These are phyloP conservation scores for Termitomyces sp. DNA, from an alignment of 768 basidiomycete species.

Conservation along the genomic window DNA sequence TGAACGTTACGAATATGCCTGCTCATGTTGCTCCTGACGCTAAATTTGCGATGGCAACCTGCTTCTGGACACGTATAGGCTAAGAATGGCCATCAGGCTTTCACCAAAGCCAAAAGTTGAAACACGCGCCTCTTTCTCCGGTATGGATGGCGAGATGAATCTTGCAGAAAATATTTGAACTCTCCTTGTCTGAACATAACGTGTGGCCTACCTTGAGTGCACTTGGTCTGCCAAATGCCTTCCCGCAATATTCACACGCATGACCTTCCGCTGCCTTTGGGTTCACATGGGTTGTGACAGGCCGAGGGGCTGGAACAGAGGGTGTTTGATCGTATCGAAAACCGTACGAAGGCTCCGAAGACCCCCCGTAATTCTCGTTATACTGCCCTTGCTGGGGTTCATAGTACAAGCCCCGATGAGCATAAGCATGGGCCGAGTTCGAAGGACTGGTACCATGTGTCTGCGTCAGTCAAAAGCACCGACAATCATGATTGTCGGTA, in stretches of 20 bases:
- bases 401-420: background rate
- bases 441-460: constrained; percentile 2
- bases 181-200: background rate
- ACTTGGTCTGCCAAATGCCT: constrained; percentile 18
- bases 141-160: constrained; percentile 20
- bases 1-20: constrained; percentile 45
- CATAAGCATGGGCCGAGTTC: background rate
- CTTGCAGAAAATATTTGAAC: background rate
- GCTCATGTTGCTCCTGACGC: constrained; percentile 67
- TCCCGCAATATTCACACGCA: constrained; percentile 17
- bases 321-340: constrained; percentile 6
- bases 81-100: constrained; percentile 16
- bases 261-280: constrained; percentile 13
- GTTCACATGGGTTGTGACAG: constrained; percentile 1
- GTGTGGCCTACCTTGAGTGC: constrained; percentile 15
- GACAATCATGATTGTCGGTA: background rate
- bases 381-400: background rate
- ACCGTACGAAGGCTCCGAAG: background rate
- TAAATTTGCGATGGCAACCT: constrained; percentile 61
- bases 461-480: background rate
- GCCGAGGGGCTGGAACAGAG: background rate
- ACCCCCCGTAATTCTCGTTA: constrained; percentile 2
- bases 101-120: background rate
- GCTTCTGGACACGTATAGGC: constrained; percentile 57
- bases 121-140: constrained; percentile 17